A percentile compares a stretch with the other conserved stretches of the same genome.
These are phyloP conservation scores for Coniophora puteana DNA, from an alignment of 1,284 basidiomycete species.

Conservation along the genomic window DNA sequence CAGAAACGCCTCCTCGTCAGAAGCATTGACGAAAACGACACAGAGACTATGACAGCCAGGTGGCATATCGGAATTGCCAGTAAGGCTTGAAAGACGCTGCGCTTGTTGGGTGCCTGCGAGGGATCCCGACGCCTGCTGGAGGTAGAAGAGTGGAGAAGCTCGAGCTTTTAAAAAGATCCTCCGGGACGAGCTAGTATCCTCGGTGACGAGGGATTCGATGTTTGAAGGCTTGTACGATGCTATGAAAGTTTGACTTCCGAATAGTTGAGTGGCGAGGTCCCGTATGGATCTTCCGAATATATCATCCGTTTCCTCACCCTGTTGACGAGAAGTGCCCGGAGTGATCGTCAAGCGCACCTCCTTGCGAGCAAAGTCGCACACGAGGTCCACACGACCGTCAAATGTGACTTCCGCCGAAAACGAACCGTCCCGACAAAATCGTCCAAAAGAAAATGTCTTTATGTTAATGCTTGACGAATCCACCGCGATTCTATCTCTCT, in stretches of 20 bases:
- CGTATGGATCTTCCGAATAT: slow-evolving; percentile 10
- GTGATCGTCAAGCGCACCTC: slow-evolving; percentile 23
- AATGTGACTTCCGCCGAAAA: slow-evolving; percentile 33
- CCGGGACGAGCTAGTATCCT: slow-evolving; percentile 7
- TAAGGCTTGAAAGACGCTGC: slow-evolving; percentile 20
- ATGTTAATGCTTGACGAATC: slow-evolving; percentile 22
- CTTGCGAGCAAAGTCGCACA: slow-evolving; percentile 28
- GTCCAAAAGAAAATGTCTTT: slow-evolving; percentile 30
- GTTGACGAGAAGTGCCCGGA: background rate
- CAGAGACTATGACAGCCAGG: slow-evolving; percentile 23
- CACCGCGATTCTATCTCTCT: slow-evolving; percentile 21
- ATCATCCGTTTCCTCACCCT: background rate
- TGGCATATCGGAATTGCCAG: slow-evolving; percentile 23
- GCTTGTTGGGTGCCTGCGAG: fast-evolving
- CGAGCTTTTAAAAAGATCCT: slow-evolving; percentile 22
- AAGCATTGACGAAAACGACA: slow-evolving; percentile 22
- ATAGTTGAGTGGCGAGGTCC: background rate
- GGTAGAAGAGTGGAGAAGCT: slow-evolving; percentile 19
- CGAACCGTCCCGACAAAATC: slow-evolving; percentile 28
- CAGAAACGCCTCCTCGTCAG: slow-evolving; percentile 25
- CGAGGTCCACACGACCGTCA: slow-evolving; percentile 26
- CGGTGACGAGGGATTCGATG: slow-evolving; percentile 15
- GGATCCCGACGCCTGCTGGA: slow-evolving; percentile 6
- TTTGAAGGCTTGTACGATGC: slow-evolving; percentile 14
- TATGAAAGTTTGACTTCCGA: background rate